A percentile compares a stretch with the other conserved stretches of the same genome.
phyloP scores from a whole-genome alignment of 257 asterid species.

The Solanum habrochaites region DNA sequence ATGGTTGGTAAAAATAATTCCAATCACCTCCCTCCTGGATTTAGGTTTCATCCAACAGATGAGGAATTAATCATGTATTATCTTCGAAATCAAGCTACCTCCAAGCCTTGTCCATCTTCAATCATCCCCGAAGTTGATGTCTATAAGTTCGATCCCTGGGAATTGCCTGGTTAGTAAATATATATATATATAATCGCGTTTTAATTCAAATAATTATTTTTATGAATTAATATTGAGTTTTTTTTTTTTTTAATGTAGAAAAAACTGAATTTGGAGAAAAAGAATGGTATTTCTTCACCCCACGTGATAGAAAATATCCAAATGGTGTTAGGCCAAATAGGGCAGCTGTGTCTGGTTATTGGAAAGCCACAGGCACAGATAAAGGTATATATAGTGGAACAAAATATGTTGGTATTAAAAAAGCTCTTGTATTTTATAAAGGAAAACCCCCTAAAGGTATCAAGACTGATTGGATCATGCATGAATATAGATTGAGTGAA shows the following conservation, averaged over 20 bases:
- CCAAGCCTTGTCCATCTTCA: constrained; percentile 57
- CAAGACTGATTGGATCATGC: constrained; percentile 92
- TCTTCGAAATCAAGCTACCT: constrained; percentile 53
- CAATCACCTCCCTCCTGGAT: constrained; percentile 68
- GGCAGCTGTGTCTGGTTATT: constrained; percentile 84
- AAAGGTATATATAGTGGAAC: constrained; percentile 65
- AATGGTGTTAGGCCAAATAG: constrained; percentile 76
- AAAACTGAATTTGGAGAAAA: constrained; percentile 65
- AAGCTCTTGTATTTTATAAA: constrained; percentile 71
- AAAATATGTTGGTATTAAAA: constrained; percentile 67
- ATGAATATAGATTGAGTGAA: constrained; percentile 65
- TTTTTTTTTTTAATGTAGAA: constrained; percentile 17
- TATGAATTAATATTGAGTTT: not conserved
- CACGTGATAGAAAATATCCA: constrained; percentile 76
- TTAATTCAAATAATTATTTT: not conserved
- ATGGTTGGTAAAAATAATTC: constrained; percentile 44
- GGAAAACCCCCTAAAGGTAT: constrained; percentile 70
- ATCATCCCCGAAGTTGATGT: constrained; percentile 73
- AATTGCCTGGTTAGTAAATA: constrained; percentile 55
- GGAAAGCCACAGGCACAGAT: constrained; percentile 91
- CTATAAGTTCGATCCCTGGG: constrained; percentile 88
- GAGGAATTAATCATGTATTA: constrained; percentile 70
- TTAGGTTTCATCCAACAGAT: constrained; percentile 84
- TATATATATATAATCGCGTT: not conserved
- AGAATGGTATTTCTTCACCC: constrained; percentile 81